These are phyloP conservation scores for Gymnopus androsaceus DNA, from an alignment of 1,284 basidiomycete species.

Conservation along the genomic window DNA sequence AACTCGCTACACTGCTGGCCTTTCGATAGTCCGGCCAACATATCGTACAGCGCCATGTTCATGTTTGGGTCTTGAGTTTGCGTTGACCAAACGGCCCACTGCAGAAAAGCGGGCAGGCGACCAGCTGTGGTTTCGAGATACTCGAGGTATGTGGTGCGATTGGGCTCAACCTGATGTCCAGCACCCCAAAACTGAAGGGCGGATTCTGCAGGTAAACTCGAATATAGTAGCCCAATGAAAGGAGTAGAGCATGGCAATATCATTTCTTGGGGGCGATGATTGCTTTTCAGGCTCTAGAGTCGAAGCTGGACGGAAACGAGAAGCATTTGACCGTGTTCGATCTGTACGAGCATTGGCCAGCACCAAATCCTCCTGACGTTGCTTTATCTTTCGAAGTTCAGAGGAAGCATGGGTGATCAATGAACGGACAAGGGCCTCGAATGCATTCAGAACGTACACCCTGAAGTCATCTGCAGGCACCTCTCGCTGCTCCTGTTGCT, in stretches of 20 bases:
- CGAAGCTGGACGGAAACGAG: slow-evolving; percentile 44
- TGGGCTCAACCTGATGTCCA: slow-evolving; percentile 42
- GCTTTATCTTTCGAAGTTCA: slow-evolving; percentile 89
- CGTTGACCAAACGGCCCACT: slow-evolving; percentile 86
- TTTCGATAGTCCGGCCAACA: slow-evolving; percentile 83
- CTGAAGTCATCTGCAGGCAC: slow-evolving; percentile 67
- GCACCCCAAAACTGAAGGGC: slow-evolving; percentile 88
- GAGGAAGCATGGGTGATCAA: slow-evolving; percentile 81
- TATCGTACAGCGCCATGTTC: slow-evolving; percentile 82
- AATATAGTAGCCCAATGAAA: slow-evolving; percentile 84
- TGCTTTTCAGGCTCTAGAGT: slow-evolving; percentile 40
- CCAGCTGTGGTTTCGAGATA: slow-evolving; percentile 59
- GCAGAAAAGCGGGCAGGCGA: slow-evolving; percentile 77
- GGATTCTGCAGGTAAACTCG: slow-evolving; percentile 70
- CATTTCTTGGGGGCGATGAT: slow-evolving; percentile 58
- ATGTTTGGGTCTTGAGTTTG: slow-evolving; percentile 74
- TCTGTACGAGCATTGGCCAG: slow-evolving; percentile 64
- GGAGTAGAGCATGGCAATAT: slow-evolving; percentile 82
- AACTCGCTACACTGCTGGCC: slow-evolving; percentile 84
- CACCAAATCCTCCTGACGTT: slow-evolving; percentile 85
- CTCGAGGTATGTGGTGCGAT: slow-evolving; percentile 53
- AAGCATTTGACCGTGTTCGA: slow-evolving; percentile 45
- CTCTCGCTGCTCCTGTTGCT: slow-evolving; percentile 61
- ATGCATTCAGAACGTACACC: slow-evolving; percentile 60
- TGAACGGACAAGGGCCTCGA: slow-evolving; percentile 74